phyloP scores from a whole-genome alignment of 1,284 basidiomycete genomes.

The Apiotrichum veenhuisii region DNA sequence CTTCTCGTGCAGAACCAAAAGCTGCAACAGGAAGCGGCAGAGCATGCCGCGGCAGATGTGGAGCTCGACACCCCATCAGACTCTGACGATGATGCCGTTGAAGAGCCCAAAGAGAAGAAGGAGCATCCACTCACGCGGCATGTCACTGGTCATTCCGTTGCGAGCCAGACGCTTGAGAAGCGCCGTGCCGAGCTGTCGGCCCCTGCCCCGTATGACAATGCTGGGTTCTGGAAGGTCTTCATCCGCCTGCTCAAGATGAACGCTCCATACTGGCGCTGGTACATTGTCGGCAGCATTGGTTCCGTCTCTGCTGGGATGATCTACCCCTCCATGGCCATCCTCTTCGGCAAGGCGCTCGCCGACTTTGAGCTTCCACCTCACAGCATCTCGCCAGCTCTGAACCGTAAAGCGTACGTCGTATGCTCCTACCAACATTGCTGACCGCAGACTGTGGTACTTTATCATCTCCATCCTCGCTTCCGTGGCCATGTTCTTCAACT shows the following conservation, averaged over 20 bases:
- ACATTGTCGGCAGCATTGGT: conserved; percentile 38
- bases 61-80: not conserved
- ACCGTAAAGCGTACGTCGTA: no score
- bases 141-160: not conserved
- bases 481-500: conserved; percentile 61
- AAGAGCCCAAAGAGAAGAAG: not conserved
- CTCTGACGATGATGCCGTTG: not conserved
- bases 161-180: not conserved
- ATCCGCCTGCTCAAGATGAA: conserved; percentile 26
- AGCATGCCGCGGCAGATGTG: not conserved
- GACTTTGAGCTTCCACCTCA: conserved; percentile 59
- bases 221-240: conserved; percentile 7
- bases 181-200: not conserved
- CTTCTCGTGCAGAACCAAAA: conserved; percentile 41
- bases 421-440: conserved; percentile 21
- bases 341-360: conserved; percentile 66
- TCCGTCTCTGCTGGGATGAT: conserved; percentile 60
- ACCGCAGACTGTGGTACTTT: conserved; percentile 65
- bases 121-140: not conserved
- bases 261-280: conserved; percentile 38
- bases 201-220: no score
- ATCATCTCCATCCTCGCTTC: conserved; percentile 71
- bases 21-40: conserved; percentile 25
- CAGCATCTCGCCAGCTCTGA: no score
- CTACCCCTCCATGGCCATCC: conserved; percentile 79